These are phyloP conservation scores for Aspergillus quadricinctus DNA, from an alignment of 2,329 filamentous ascomycete genomes.

Conservation along the genomic window DNA sequence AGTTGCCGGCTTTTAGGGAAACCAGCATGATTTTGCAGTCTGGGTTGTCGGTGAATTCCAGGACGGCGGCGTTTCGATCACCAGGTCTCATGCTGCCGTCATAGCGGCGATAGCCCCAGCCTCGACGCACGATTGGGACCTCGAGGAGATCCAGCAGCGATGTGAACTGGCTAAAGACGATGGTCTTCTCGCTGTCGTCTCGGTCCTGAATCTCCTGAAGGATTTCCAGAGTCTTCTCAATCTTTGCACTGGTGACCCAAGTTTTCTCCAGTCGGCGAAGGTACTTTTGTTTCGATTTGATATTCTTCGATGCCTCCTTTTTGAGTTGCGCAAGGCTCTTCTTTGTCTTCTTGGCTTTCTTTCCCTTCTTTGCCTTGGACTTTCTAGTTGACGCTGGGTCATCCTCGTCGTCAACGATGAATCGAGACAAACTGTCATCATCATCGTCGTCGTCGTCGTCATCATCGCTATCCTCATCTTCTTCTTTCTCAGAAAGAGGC, in stretches of 20 bases:
- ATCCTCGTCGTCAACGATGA: constrained; percentile 25
- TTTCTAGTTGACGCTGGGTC: constrained; percentile 42
- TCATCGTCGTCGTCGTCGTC: constrained; percentile 39
- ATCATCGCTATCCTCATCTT: constrained; percentile 15
- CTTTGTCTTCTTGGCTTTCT: constrained; percentile 42
- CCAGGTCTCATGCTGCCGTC: constrained; percentile 69
- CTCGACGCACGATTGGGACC: constrained; percentile 60
- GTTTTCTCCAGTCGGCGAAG: constrained; percentile 62
- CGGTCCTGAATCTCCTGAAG: constrained; percentile 49
- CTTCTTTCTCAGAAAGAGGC: constrained; percentile 24
- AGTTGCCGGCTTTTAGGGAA: constrained; percentile 75
- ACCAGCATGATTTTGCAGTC: constrained; percentile 67
- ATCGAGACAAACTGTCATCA: constrained; percentile 18
- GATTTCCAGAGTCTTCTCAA: constrained; percentile 64
- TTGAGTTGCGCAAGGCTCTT: constrained; percentile 33
- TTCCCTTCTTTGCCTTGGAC: constrained; percentile 39
- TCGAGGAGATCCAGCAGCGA: constrained; percentile 73
- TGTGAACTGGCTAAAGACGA: constrained; percentile 80
- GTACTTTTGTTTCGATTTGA: constrained; percentile 63
- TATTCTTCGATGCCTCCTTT: constrained; percentile 56
- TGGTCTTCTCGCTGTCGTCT: constrained; percentile 64
- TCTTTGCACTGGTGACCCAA: constrained; percentile 72
- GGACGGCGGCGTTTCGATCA: constrained; percentile 63
- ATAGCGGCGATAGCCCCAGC: constrained; percentile 63
- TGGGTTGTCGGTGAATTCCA: constrained; percentile 61